These are phyloP conservation scores for Amaranthus hypochondriacus DNA, from an alignment of 148 eudicot genomes.

Conservation along the genomic window DNA sequence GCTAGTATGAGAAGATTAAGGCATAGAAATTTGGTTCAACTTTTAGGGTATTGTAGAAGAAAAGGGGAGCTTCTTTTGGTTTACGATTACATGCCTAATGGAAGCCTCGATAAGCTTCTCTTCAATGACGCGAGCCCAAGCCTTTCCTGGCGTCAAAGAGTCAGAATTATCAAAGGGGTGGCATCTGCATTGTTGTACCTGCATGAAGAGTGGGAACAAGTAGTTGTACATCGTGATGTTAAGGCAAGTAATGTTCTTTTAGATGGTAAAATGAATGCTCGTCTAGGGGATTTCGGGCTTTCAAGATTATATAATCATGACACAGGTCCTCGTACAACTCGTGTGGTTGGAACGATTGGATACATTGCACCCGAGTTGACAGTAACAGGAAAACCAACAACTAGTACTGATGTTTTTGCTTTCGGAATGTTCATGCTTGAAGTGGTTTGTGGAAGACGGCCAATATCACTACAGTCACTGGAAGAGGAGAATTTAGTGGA, in stretches of 20 bases:
- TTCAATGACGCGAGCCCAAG: conserved; percentile 20
- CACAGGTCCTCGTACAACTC: conserved; percentile 40
- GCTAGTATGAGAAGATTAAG: conserved; percentile 40
- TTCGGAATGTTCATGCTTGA: conserved; percentile 43
- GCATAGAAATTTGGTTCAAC: conserved; percentile 41
- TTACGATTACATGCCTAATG: conserved; percentile 64
- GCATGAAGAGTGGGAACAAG: conserved; percentile 57
- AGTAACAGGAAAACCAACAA: conserved; percentile 45
- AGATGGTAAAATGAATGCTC: conserved; percentile 50
- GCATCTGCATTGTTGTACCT: conserved; percentile 44
- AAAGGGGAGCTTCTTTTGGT: conserved; percentile 45
- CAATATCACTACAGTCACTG: conserved; percentile 31
- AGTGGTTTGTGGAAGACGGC: conserved; percentile 43
- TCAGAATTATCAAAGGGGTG: conserved; percentile 47
- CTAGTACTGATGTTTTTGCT: conserved; percentile 47
- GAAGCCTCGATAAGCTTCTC: conserved; percentile 47
- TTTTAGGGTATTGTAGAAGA: conserved; percentile 45
- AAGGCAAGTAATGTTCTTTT: conserved; percentile 64
- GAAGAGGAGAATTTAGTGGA: conserved; percentile 34
- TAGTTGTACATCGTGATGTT: conserved; percentile 54
- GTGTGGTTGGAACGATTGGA: conserved; percentile 54
- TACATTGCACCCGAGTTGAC: conserved; percentile 53
- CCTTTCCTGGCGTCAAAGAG: conserved; percentile 45
- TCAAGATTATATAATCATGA: conserved; percentile 61
- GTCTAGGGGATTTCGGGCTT: conserved; percentile 58